These are phyloP conservation scores for Kingdonia uniflora DNA, from an alignment of 164 flowering plant species.

Conservation along the genomic window DNA sequence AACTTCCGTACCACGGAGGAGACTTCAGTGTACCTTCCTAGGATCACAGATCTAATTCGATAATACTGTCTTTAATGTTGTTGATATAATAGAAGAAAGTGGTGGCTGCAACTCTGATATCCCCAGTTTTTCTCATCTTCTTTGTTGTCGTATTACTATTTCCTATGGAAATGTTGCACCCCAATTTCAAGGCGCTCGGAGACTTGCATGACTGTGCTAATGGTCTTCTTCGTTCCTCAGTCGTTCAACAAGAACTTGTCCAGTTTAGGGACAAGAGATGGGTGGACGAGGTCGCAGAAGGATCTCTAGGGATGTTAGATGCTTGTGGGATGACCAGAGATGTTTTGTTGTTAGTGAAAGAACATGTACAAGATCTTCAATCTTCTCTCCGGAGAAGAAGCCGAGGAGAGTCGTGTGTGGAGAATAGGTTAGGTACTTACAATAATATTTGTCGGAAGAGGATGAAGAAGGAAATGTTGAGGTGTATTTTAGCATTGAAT, in stretches of 20 bases:
- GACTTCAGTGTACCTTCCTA: conserved; percentile 11
- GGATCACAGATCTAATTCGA: conserved; percentile 4
- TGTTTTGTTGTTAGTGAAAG: conserved; percentile 13
- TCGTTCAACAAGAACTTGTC: conserved; percentile 13
- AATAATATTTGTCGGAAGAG: conserved; percentile 5
- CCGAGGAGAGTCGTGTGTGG: not conserved
- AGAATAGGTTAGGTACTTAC: conserved; percentile 1
- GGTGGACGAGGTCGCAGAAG: conserved; percentile 15
- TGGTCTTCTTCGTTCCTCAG: conserved; percentile 12
- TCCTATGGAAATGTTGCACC: conserved; percentile 7
- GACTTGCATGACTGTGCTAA: conserved; percentile 16
- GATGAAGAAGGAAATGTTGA: conserved; percentile 13
- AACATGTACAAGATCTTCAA: conserved; percentile 15
- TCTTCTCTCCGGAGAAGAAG: conserved; percentile 16
- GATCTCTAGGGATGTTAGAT: conserved; percentile 14
- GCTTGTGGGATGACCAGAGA: conserved; percentile 16
- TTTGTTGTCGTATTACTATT: not conserved
- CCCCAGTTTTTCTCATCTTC: not conserved
- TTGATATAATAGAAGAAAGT: conserved; percentile 3
- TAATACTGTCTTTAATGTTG: not conserved
- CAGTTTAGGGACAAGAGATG: conserved; percentile 12
- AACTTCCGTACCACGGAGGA: not conserved
- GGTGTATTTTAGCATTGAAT: conserved; percentile 11
- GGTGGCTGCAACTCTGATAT: conserved; percentile 2
- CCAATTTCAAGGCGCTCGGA: conserved; percentile 8